Evolutionary conservation across 2,329 filamentous ascomycete genomes (phyloP).

Genomic region (Diaporthe caulivora): DNA sequence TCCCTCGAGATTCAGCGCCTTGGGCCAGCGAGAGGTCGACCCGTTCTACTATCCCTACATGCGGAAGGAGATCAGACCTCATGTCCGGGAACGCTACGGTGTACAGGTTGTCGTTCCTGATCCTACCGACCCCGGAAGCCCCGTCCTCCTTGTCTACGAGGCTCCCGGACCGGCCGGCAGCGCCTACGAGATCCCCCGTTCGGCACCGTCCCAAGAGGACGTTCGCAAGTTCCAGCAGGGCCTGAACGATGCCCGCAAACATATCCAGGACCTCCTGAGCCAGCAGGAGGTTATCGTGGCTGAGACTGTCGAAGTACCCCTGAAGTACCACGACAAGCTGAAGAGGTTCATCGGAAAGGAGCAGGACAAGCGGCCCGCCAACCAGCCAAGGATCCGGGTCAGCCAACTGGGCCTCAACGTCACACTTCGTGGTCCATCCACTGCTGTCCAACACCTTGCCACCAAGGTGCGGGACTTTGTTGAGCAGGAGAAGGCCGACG

Average conservation of each 20-base stretch:
- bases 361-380: slow-evolving; percentile 67
- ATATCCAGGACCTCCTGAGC: slow-evolving; percentile 69
- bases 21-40: slow-evolving; percentile 69
- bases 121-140: slow-evolving; percentile 66
- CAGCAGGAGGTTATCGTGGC: slow-evolving; percentile 69
- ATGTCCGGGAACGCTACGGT: slow-evolving; percentile 76
- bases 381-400: slow-evolving; percentile 72
- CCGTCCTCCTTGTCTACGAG: slow-evolving; percentile 81
- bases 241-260: slow-evolving; percentile 66
- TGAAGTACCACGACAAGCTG: slow-evolving; percentile 74
- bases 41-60: slow-evolving; percentile 84
- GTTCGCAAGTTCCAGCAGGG: slow-evolving; percentile 66
- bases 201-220: slow-evolving; percentile 63
- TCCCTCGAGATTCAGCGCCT: slow-evolving; percentile 75
- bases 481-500: slow-evolving; percentile 89
- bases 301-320: slow-evolving; percentile 67
- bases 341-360: slow-evolving; percentile 74
- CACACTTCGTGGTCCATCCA: slow-evolving; percentile 81
- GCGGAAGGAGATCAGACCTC: slow-evolving; percentile 71
- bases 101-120: slow-evolving; percentile 82
- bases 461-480: slow-evolving; percentile 83
- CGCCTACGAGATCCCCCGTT: slow-evolving; percentile 67
- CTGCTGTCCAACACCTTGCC: slow-evolving; percentile 78
- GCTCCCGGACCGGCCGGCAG: slow-evolving; percentile 64
- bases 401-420: slow-evolving; percentile 71